Evolutionary conservation across 208 protist species (phyloP).

Genomic region (Entamoeba histolytica): DNA sequence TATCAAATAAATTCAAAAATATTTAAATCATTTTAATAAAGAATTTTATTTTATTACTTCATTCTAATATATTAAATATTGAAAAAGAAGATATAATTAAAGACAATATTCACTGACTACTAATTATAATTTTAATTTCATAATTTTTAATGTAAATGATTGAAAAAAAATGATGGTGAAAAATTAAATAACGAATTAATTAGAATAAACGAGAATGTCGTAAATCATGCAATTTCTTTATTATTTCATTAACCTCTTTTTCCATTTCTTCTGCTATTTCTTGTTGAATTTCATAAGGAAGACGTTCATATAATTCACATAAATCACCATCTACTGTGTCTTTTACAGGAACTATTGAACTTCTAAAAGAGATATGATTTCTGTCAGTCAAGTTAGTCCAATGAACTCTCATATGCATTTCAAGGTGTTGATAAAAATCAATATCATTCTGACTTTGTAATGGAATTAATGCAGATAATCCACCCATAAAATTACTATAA

Average conservation of each 20-base stretch:
- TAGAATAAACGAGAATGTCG: not conserved
- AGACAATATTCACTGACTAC: too few species aligned
- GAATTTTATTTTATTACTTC: too few species aligned
- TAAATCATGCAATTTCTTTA: not conserved
- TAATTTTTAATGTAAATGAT: too few species aligned
- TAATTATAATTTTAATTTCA: too few species aligned
- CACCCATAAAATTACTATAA: not conserved
- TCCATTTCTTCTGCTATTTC: not conserved
- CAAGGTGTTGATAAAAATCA: not conserved
- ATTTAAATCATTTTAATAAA: too few species aligned
- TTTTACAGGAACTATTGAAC: not conserved
- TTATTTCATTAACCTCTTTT: not conserved
- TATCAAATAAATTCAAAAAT: too few species aligned
- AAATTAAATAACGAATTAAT: not conserved
- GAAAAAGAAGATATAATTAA: too few species aligned
- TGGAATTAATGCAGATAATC: not conserved
- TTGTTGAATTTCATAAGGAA: not conserved
- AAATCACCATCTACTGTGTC: not conserved
- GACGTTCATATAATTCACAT: not conserved
- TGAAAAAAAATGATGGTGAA: too few species aligned
- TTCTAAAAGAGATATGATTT: not conserved
- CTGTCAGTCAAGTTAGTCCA: not conserved
- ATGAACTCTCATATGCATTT: not conserved
- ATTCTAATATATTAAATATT: too few species aligned
- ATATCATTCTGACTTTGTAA: not conserved